Evolutionary conservation across 2,329 filamentous ascomycete species (phyloP), one percentile per base, ranked within the genome.

Genomic region (Xenoacremonium recifei): DNA sequence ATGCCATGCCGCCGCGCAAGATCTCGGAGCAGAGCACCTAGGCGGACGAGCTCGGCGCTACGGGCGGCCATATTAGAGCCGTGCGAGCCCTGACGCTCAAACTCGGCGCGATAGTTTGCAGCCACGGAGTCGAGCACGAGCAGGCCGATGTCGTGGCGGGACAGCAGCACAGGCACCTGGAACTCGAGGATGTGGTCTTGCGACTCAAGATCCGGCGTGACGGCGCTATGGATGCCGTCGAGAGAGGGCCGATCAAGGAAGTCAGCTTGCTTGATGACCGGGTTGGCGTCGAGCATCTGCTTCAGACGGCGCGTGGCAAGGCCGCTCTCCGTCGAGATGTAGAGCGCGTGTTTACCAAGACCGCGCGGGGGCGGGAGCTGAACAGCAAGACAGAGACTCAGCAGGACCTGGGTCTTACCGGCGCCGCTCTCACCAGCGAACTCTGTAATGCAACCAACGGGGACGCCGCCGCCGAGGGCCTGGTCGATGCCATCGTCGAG

Each of bases 161-260:
- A 71, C 16, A 96, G 81, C 20, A 90, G 84, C 15, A 96, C 85
- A 2, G 93, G 93, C 5, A 97, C 83, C 64, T 99, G 93, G 66
- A 89, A 97, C 50, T 83, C 84, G 19, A 97, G 73, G 59, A 99
- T 96, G 67, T 97, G 92, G 45, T 97, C 92, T 67, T 99, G 93
- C 1, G 87, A 85, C 66, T 97, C 93, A 42, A 97, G 82, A 62
- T 97, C 91, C 21, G 89, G 87, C 9, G 89, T 90, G 37, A 85
- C 82, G 51, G 93, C 87, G 62, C 85, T 88, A 55, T 90, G 77
- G 49, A 99, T 84, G 51, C 77, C 75, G 63, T 88, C 82, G 5
- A 96, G 75, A 0, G 87, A 87, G 1, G 90, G 76, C 13, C 59
- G 60, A 27, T 51, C 45, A 12, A 51, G 48, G 12, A 53, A 21